These are phyloP conservation scores for Ligustrum vulgare DNA, from an alignment of 257 asterid species.

Conservation along the genomic window DNA sequence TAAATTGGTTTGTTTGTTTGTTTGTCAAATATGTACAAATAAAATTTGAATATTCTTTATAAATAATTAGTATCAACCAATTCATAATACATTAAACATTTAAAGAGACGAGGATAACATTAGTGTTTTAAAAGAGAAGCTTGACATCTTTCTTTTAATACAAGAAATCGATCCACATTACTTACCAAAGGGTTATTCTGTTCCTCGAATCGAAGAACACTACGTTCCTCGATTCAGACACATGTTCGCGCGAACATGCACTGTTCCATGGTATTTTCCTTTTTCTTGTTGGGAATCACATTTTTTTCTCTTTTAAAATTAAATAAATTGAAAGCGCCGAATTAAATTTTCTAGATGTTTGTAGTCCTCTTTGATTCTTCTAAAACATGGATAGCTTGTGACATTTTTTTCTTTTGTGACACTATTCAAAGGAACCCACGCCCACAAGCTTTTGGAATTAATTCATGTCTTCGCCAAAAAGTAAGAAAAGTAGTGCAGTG, in stretches of 20 bases:
- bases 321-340: not conserved
- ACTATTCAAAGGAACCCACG: slow-evolving; percentile 6
- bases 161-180: no score
- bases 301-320: not conserved
- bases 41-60: not conserved
- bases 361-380: not conserved
- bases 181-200: no score
- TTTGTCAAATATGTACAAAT: no score
- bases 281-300: no score
- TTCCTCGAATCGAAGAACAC: no score
- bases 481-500: not conserved
- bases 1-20: no score
- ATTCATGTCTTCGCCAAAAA: slow-evolving; percentile 21
- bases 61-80: no score
- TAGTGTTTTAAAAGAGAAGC: no score
- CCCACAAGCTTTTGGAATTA: not conserved
- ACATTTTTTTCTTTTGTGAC: slow-evolving; percentile 18
- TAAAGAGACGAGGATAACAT: not conserved
- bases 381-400: not conserved
- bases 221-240: no score
- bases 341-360: not conserved
- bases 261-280: no score
- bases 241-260: no score
- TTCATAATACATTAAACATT: not conserved
- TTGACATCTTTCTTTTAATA: no score